Evolutionary conservation across 2,329 filamentous ascomycete species (phyloP), one percentile per base, ranked within the genome.

Genomic region (Curvularia sp.): DNA sequence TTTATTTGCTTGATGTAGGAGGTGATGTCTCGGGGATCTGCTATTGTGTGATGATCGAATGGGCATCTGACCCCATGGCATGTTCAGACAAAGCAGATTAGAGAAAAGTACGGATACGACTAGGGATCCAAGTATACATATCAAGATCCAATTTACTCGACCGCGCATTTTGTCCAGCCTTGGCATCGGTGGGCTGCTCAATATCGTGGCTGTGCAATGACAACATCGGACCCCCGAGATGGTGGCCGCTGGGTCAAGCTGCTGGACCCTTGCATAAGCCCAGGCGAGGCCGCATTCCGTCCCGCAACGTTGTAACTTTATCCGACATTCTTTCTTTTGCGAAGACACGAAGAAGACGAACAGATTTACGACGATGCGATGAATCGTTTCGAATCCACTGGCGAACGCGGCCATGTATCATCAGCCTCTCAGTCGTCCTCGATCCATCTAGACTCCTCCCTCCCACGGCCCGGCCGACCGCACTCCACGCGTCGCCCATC

Each of bases 401-500:
- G 49, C 55, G 36, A 52, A 57, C 49, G 43, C 49, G 49, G 47
- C 47, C 39, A 36, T 34, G 23, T 34, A n/a, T 32, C 39, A 41
- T 32, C 30, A 38, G 38, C 63, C 58, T 47, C 23, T 3, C 32
- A 47, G 43, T 23, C 12, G 13, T 13, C 30, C 30, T 47, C 32
- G 6, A 27, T 42, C n/a, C 41, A 53, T 21, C 19, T 49, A n/a
- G 46, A 49, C 32, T 30, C 43, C 15, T 30, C 34, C 25, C 45
- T 64, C 42, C 73, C 71, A 48, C 69, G 69, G 15, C 60, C 74
- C 63, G 85, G 86, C 63, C 83, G 53, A 25, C 38, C 53, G 10
- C 30, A 27, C 83, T 75, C 81, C 82, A 60, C 75, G 80, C 56
- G 78, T 27, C 45, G 53, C 55, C 50, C 34, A 10, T 81, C 59